Evolutionary conservation across 2,329 filamentous ascomycete species (phyloP).

Genomic region (Camillea tinctor): DNA sequence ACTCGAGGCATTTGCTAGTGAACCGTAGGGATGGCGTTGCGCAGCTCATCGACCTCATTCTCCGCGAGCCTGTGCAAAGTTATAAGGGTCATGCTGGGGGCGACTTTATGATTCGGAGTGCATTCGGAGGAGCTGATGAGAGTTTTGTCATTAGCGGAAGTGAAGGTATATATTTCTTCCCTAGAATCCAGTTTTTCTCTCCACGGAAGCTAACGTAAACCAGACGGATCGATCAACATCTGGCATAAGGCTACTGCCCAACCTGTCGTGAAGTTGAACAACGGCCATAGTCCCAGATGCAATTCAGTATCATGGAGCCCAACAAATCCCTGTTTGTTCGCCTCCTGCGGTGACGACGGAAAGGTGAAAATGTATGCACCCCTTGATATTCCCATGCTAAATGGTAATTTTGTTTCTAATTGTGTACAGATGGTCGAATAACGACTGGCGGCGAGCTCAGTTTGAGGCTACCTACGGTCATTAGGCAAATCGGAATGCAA

Average conservation of each 20-base stretch:
- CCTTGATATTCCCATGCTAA: neutral
- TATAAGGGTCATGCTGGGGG: slow-evolving; percentile 76
- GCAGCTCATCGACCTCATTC: slow-evolving; percentile 74
- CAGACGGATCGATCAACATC: slow-evolving; percentile 71
- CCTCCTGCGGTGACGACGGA: slow-evolving; percentile 85
- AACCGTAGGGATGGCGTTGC: slow-evolving; percentile 78
- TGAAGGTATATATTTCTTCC: slow-evolving; percentile 69
- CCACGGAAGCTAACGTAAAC: slow-evolving; percentile 3
- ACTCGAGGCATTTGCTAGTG: slow-evolving; percentile 78
- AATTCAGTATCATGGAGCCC: slow-evolving; percentile 93
- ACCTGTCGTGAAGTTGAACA: slow-evolving; percentile 67
- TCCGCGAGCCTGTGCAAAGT: slow-evolving; percentile 67
- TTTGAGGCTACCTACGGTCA: slow-evolving; percentile 11
- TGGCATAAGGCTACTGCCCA: slow-evolving; percentile 85
- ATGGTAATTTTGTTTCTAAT: slow-evolving; percentile 13
- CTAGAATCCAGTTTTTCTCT: neutral
- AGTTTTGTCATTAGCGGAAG: slow-evolving; percentile 91
- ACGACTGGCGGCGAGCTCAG: slow-evolving; percentile 28
- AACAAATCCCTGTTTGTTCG: slow-evolving; percentile 76
- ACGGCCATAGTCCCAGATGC: slow-evolving; percentile 73
- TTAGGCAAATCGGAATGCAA: slow-evolving; percentile 18
- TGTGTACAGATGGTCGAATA: slow-evolving; percentile 38
- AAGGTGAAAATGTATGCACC: slow-evolving; percentile 76
- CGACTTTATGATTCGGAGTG: slow-evolving; percentile 75
- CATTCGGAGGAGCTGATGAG: slow-evolving; percentile 86